Conservation (phyloP, 495 filamentous ascomycete species). For the Aspergillus olivimuriae region DNA sequence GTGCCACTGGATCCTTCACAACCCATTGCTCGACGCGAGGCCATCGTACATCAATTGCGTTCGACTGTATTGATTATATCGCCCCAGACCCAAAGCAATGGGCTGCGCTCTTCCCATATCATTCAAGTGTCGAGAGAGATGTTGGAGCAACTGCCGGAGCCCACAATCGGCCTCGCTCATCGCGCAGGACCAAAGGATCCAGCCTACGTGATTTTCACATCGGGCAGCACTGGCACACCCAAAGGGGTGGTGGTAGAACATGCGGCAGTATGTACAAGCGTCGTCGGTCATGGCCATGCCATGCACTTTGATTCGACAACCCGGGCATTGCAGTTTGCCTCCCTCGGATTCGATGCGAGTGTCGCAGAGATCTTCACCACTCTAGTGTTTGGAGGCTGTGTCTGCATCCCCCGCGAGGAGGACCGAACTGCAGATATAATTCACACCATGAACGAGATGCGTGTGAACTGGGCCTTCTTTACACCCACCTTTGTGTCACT, state of each 20-base stretch:
- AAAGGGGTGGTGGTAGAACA: slow-evolving; percentile 41
- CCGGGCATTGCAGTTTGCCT: slow-evolving; percentile 19
- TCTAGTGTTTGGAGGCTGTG: slow-evolving; percentile 22
- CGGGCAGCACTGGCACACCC: slow-evolving; percentile 34
- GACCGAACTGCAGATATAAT: too few relatives aligned
- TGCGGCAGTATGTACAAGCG: slow-evolving; percentile 5
- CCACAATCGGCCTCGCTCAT: neutral
- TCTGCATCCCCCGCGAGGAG: slow-evolving; percentile 28
- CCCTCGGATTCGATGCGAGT: slow-evolving; percentile 27
- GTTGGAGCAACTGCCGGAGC: neutral
- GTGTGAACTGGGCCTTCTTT: neutral
- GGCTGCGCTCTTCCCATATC: slow-evolving; percentile 25
- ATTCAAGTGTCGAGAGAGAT: slow-evolving; percentile 14
- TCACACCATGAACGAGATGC: too few relatives aligned
- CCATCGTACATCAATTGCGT: neutral
- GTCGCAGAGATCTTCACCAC: slow-evolving; percentile 19
- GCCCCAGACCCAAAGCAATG: slow-evolving; percentile 21
- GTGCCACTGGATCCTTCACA: neutral
- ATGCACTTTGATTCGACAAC: neutral
- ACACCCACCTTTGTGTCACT: neutral
- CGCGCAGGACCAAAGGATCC: slow-evolving; percentile 1
- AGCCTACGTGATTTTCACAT: slow-evolving; percentile 31
- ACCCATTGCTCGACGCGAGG: slow-evolving; percentile 1
- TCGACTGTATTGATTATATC: neutral
- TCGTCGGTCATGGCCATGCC: neutral